Base-by-base conservation (phyloP, 192 early-diverging fungal species). In the Spinellus fusiger region DNA sequence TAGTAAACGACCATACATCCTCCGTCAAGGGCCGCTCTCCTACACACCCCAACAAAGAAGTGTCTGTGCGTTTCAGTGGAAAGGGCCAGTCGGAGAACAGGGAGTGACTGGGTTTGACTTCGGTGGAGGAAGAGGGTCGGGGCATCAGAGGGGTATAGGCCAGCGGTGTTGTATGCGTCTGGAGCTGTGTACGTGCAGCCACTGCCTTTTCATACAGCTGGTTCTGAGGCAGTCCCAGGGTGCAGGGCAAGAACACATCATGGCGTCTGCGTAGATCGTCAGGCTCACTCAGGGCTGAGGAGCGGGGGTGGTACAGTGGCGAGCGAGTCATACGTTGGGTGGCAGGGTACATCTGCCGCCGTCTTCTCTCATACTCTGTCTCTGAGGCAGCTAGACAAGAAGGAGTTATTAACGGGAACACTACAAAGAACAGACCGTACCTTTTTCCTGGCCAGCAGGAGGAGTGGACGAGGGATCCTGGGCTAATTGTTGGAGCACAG, bases 401-500 rank as follows among this genome's bases (percentile, higher is more conserved):
- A 59, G 22, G 22, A 59, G 47, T 20, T 10, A 32, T 5, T 16
- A 5, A 31, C 6, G 7, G 18, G 40, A 25, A n/a, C n/a, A n/a
- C n/a, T n/a, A n/a, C n/a, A n/a, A n/a, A n/a, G n/a, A n/a, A n/a
- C n/a, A n/a, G 3, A n/a, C 47, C 25, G 70, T 77, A 72, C 80
- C 79, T 63, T 76, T 80, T 9, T 78, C 78, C 52, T 71, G 73
- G 20, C 68, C 67, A 25, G 78, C 75, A 13, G 78, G 73, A 22
- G 75, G 75, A 22, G 80, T 75, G 9, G 70, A 73, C 25, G 84
- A 71, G 9, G 89, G 84, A 54, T 97, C 93, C 57, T 86, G 82
- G 26, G 91, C 88, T 88, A 94, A 87, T 65, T 95, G 90, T 74
- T 93, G 91, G 61, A 98, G 71, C 1, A 95, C 92, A 4, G 91